Percentiles rank a stretch among this genome's conserved stretches.
These are phyloP conservation scores for Candida sakaeoensis DNA, from an alignment of 805 yeast genomes.

Conservation along the genomic window DNA sequence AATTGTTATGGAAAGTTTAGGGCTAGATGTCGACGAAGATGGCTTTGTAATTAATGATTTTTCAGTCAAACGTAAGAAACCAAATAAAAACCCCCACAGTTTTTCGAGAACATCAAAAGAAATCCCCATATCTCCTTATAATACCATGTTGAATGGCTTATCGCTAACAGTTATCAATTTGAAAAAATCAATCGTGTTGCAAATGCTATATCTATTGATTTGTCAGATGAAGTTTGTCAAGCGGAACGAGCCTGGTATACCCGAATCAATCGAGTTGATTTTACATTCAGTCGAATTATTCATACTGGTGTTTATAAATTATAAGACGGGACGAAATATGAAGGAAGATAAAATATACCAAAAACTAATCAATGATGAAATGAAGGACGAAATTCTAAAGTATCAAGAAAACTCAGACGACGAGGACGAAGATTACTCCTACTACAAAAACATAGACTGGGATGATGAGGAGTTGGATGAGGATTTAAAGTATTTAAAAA, in stretches of 20 bases:
- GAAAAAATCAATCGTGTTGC: slow-evolving; percentile 39
- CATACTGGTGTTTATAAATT: slow-evolving; percentile 35
- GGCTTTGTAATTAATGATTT: slow-evolving; percentile 45
- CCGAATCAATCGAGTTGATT: slow-evolving; percentile 19
- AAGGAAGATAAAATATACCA: slow-evolving; percentile 36
- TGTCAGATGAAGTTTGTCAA: slow-evolving; percentile 36
- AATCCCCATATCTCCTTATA: slow-evolving; percentile 38
- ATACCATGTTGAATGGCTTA: slow-evolving; percentile 39
- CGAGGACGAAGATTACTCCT: slow-evolving; percentile 18
- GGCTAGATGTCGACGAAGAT: slow-evolving; percentile 41
- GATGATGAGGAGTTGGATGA: slow-evolving; percentile 47
- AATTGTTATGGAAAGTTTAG: slow-evolving; percentile 33
- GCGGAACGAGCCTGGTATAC: slow-evolving; percentile 18
- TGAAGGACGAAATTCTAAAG: slow-evolving; percentile 34
- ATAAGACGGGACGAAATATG: slow-evolving; percentile 24
- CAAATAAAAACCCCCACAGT: slow-evolving; percentile 3
- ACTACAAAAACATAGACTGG: slow-evolving; percentile 37
- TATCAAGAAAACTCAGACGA: slow-evolving; percentile 28
- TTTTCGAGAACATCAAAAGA: slow-evolving; percentile 19
- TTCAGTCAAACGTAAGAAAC: slow-evolving; percentile 33
- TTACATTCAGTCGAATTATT: slow-evolving; percentile 29
- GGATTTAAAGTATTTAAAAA: slow-evolving; percentile 41
- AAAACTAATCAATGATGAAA: slow-evolving; percentile 36
- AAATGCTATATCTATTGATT: slow-evolving; percentile 39
- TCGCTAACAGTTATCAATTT: slow-evolving; percentile 42